Conservation (phyloP, 768 basidiomycete genomes). For the Tricholoma bakamatsutake region DNA sequence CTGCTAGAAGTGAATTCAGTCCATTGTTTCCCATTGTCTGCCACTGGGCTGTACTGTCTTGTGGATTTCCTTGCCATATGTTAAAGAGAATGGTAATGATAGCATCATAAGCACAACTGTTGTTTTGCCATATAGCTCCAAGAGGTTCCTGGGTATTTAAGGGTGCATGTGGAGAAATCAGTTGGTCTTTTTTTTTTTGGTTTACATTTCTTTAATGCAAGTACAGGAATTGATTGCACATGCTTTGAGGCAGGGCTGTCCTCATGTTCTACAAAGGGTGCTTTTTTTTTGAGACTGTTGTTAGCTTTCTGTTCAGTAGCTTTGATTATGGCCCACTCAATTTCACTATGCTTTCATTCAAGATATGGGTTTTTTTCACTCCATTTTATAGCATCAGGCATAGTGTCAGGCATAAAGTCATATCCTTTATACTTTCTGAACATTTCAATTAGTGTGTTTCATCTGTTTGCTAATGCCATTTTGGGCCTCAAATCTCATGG, state of each 20-base stretch:
- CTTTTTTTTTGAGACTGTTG: not conserved
- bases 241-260: not conserved
- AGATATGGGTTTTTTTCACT: conserved; percentile 4
- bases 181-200: not conserved
- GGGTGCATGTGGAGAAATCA: not conserved
- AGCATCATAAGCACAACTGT: conserved; percentile 20
- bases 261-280: not conserved
- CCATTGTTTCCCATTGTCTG: not conserved
- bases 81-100: conserved; percentile 13
- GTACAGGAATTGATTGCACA: not conserved
- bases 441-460: conserved; percentile 8
- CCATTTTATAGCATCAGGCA: conserved; percentile 8
- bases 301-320: not conserved
- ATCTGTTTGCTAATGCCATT: conserved; percentile 4
- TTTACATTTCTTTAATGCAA: too few relatives aligned
- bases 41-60: not conserved
- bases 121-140: conserved; percentile 17
- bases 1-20: not conserved
- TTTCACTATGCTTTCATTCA: not conserved
- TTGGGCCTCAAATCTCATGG: conserved; percentile 14
- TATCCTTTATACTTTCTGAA: conserved; percentile 6
- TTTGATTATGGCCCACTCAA: not conserved
- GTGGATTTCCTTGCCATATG: conserved; percentile 11
- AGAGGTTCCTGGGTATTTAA: not conserved
- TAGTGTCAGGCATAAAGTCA: conserved; percentile 7